A percentile compares a stretch with the other conserved stretches of the same genome.
Conservation (phyloP, 75 land plant genomes). For the Picea glauca region DNA sequence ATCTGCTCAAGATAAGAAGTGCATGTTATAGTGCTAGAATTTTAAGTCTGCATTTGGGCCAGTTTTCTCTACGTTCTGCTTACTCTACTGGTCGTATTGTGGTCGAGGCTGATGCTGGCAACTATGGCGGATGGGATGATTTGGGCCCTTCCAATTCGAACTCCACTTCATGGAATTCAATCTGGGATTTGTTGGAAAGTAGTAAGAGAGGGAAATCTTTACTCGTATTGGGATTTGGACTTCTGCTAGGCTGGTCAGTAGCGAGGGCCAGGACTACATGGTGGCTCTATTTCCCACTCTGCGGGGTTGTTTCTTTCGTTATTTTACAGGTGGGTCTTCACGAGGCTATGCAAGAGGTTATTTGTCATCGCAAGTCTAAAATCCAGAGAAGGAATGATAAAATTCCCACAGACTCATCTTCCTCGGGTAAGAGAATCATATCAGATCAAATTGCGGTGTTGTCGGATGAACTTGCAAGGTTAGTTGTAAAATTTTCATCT, state of each 20-base stretch:
- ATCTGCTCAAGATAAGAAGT: too few species aligned
- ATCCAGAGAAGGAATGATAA: not conserved
- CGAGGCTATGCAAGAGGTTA: not conserved
- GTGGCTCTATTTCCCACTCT: conserved; percentile 6
- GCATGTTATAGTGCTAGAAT: too few species aligned
- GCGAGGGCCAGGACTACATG: not conserved
- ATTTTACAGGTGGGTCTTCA: not conserved
- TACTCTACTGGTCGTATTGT: not conserved
- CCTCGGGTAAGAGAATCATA: not conserved
- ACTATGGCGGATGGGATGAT: conserved; percentile 10
- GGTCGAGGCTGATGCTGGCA: too few species aligned
- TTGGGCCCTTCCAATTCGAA: not conserved
- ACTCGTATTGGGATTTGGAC: conserved; percentile 6
- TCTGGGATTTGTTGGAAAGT: conserved; percentile 2
- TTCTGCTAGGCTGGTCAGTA: conserved; percentile 4
- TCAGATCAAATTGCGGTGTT: not conserved
- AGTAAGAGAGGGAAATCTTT: conserved; percentile 9
- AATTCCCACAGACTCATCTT: not conserved
- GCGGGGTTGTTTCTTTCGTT: not conserved
- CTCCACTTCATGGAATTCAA: not conserved
- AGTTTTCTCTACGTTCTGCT: too few species aligned
- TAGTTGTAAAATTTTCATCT: not conserved
- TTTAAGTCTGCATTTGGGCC: too few species aligned
- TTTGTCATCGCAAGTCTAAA: not conserved
- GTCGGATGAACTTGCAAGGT: not conserved